Percentiles rank a stretch among this genome's conserved stretches.
Evolutionary conservation across 805 yeast species (phyloP).

Genomic region (Zygoascus bituminiphila): DNA sequence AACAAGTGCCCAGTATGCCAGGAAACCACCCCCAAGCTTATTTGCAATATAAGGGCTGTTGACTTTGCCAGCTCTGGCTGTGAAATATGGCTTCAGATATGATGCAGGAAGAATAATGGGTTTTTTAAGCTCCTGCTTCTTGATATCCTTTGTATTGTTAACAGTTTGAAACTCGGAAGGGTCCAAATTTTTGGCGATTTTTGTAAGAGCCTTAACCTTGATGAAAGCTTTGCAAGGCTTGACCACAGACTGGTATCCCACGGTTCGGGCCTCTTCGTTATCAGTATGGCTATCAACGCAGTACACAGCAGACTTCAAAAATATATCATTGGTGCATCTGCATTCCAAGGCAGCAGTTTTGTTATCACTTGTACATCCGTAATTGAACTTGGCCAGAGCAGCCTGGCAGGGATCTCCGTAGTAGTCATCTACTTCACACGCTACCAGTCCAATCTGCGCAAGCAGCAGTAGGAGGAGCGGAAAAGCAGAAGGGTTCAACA

Average conservation of each 20-base stretch:
- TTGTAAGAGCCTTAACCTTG: background rate
- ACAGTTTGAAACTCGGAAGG: background rate
- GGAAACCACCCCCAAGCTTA: conserved; percentile 3
- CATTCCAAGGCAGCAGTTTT: background rate
- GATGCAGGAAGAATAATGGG: background rate
- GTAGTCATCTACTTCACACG: background rate
- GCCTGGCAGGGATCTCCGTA: conserved; percentile 5
- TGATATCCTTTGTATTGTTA: background rate
- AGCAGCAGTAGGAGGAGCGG: background rate
- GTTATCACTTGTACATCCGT: background rate
- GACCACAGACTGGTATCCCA: background rate
- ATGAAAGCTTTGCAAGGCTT: background rate
- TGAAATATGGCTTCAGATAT: background rate
- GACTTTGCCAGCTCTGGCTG: background rate
- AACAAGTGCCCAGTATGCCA: conserved; percentile 10
- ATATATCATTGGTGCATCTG: conserved; percentile 4
- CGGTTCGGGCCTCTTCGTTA: background rate
- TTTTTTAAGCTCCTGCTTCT: background rate
- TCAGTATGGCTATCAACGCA: conserved; percentile 5
- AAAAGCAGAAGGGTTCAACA: background rate
- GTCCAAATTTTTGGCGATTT: background rate
- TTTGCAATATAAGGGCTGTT: background rate
- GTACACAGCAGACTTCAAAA: conserved; percentile 3
- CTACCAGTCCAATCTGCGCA: background rate
- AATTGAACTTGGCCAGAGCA: background rate